These are phyloP conservation scores for Colletotrichum brevisporum DNA, from an alignment of 2,329 filamentous ascomycete species.

Conservation along the genomic window DNA sequence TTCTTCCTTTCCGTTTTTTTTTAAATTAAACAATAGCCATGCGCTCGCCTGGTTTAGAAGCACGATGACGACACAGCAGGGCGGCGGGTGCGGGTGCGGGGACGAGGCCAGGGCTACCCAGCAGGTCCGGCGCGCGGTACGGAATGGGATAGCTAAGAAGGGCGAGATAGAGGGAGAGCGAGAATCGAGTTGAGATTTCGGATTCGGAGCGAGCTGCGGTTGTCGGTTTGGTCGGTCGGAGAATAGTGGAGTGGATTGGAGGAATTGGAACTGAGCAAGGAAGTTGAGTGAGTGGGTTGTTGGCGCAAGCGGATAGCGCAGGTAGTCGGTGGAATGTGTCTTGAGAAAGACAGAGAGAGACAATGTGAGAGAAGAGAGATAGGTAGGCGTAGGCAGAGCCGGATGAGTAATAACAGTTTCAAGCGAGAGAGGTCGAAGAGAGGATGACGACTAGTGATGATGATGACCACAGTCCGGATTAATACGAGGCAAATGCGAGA, in stretches of 20 bases:
- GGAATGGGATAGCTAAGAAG: conserved; percentile 1
- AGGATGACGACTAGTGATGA: conserved; percentile 3
- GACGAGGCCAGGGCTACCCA: conserved; percentile 16
- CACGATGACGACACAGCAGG: conserved; percentile 39
- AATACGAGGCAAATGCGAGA: conserved; percentile 11
- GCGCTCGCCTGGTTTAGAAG: conserved; percentile 21
- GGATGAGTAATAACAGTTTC: neutral
- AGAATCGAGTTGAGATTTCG: neutral
- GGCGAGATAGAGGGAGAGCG: neutral
- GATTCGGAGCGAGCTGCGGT: neutral
- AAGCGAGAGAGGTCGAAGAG: conserved; percentile 2
- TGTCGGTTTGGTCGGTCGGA: conserved; percentile 5
- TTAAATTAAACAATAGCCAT: conserved; percentile 24
- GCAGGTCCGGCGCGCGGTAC: neutral
- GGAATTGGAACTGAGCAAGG: conserved; percentile 2
- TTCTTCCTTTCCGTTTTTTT: conserved; percentile 7
- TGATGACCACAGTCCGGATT: conserved; percentile 6
- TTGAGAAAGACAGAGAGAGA: neutral
- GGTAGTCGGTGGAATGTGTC: conserved; percentile 12
- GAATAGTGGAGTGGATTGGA: conserved; percentile 8
- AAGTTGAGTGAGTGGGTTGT: conserved; percentile 6
- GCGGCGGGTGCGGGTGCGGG: conserved; percentile 31
- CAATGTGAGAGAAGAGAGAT: no score
- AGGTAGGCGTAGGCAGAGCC: neutral
- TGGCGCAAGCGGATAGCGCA: conserved; percentile 10